Evolutionary conservation across 73 alveolate species (phyloP).

Genomic region (Paramecium pentaurelia): DNA sequence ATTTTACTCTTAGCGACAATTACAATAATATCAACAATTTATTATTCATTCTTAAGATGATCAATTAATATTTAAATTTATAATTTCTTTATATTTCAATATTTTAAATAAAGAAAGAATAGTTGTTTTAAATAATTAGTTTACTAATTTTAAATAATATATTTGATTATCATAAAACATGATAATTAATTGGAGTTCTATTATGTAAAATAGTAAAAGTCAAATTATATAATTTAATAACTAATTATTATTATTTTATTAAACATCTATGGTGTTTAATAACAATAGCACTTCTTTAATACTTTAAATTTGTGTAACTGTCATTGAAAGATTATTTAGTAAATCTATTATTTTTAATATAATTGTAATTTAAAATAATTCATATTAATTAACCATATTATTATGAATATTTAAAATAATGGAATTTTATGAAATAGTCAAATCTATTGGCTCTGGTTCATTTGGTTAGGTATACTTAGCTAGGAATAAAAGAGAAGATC

Average conservation of each 20-base stretch:
- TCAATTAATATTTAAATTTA: neutral
- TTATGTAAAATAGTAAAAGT: too few species aligned
- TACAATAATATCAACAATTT: neutral
- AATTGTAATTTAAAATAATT: neutral
- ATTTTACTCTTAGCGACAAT: neutral
- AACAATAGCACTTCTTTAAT: neutral
- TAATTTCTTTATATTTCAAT: neutral
- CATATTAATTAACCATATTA: neutral
- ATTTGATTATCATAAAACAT: neutral
- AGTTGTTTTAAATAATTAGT: neutral
- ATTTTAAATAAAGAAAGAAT: neutral
- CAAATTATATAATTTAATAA: too few species aligned
- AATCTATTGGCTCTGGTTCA: slow-evolving; percentile 95
- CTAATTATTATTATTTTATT: neutral
- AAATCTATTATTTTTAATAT: neutral
- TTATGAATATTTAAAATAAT: slow-evolving; percentile 54
- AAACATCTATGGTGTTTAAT: too few species aligned
- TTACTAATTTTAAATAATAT: too few species aligned
- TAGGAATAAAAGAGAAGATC: slow-evolving; percentile 90
- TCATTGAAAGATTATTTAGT: neutral
- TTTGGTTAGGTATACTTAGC: slow-evolving; percentile 96
- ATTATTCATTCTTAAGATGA: neutral
- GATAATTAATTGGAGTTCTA: too few species aligned
- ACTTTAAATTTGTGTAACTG: neutral
- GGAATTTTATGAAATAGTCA: slow-evolving; percentile 96